These are phyloP conservation scores for Scutellaria galericulata DNA, from an alignment of 257 asterid species.

Conservation along the genomic window DNA sequence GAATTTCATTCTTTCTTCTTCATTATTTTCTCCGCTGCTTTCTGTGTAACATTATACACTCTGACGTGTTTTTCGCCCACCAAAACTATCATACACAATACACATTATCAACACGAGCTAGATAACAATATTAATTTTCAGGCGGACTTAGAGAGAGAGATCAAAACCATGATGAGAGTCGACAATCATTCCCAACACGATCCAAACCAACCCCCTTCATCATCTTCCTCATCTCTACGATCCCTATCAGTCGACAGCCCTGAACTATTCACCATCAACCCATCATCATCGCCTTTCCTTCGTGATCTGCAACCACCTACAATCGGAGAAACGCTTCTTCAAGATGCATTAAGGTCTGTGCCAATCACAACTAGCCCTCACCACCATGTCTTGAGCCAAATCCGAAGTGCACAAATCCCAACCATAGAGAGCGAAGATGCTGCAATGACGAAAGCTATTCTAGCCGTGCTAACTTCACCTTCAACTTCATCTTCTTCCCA, in stretches of 20 bases:
- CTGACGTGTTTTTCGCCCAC: no score
- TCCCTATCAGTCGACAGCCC: conserved; percentile 75
- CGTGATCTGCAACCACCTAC: background rate
- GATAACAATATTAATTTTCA: conserved; percentile 26
- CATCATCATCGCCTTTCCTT: conserved; percentile 9
- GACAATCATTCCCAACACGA: conserved; percentile 35
- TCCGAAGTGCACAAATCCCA: conserved; percentile 46
- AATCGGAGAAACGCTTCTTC: conserved; percentile 32
- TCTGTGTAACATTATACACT: background rate
- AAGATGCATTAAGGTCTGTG: conserved; percentile 18
- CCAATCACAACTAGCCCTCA: background rate
- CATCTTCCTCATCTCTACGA: conserved; percentile 72
- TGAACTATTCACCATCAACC: conserved; percentile 47
- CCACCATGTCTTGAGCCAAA: conserved; percentile 39
- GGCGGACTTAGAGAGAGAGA: conserved; percentile 60
- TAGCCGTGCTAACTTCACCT: conserved; percentile 56
- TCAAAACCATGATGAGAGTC: conserved; percentile 50
- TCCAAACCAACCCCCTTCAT: conserved; percentile 50
- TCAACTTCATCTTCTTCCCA: conserved; percentile 37
- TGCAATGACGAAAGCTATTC: conserved; percentile 62
- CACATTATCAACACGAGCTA: background rate
- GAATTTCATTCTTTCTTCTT: no score
- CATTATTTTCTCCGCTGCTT: no score
- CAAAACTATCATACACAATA: background rate
- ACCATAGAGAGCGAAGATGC: conserved; percentile 56